Evolutionary conservation across 306 rosid species (phyloP), one percentile per base, ranked within the genome.

Genomic region (Medicago ruthenica): DNA sequence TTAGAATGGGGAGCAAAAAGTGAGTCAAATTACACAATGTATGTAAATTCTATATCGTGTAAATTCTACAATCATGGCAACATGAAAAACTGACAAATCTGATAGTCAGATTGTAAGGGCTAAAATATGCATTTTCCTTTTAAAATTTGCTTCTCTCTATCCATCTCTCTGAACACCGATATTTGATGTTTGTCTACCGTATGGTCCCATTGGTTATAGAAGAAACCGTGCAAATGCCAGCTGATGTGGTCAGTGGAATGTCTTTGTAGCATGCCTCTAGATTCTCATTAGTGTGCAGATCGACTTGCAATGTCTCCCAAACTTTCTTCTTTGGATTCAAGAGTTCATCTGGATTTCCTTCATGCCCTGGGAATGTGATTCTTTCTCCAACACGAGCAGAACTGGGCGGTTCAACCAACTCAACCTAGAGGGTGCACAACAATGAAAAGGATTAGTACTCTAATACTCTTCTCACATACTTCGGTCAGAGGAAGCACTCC

Each of bases 241-340:
- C 89, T 1, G 97, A 87, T 31, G 98, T 92, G 51, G 93, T 90
- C 18, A 95, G 84, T 4, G 97, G 96, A 63, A 87, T 73, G 71
- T 91, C 81, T 76, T 87, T 92, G 84, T 77, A 90, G 79, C 96
- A 95, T 3, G 98, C 98, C 53, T 87, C 90, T 7, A 84, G 75
- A 10, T 89, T 89, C 47, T 72, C 54, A 60, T 87, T 89, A 0
- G 74, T 70, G 44, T 62, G 87, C 63, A 95, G 84, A 83, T 92
- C 93, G 0, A 92, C 98, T 76, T 95, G 97, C 88, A 95, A 76
- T 8, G 97, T 88, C 63, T 95, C 98, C 95, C 95, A 95, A 2
- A 95, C 93, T 78, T 89, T 92, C 89, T 92, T 95, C 86, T 95
- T 95, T 2, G 98, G 97, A 83, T 95, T 95, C 41, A 95, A 76